Base-by-base conservation (phyloP, 257 asterid species). In the Eucommia ulmoides region DNA sequence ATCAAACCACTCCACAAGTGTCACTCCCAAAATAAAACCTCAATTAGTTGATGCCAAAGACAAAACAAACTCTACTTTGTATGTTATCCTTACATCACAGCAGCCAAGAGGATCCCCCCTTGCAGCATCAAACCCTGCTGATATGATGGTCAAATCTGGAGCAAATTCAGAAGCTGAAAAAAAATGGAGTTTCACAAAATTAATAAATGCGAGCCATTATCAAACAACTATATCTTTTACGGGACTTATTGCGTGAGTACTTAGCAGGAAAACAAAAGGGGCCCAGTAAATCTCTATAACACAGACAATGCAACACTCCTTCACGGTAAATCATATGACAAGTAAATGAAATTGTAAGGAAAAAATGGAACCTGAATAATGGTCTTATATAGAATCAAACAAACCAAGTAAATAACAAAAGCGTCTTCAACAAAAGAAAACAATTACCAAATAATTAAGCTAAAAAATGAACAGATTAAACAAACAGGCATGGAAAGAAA, bases 91-190 rank as follows among this genome's bases (percentile, higher is more conserved):
- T 82, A 91, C 98, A 67, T 91, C 93, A 54, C 98, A 91, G 74
- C 96, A 71, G 56, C 98, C 98, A 62, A 91, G 96, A 49, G 98
- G 98, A 63, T 91, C 98, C 23, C 88, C 96, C 57, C 96, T 79
- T 33, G 98, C 98, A 69, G 98, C 98, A 77, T 91, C 98, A 80
- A 91, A 91, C 69, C 98, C 98, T 57, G 98, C 96, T 61, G 98
- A 89, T 52, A 91, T 86, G 52, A 91, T 86, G 2, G 93, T 91
- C 46, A 86, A 85, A 65, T 91, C 98, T 41, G 98, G 95, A 65
- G 73, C 74, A 62, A 80, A 91, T 65, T 75, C 84, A 50, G 83
- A 74, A 60, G 88, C 98, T 89, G 96, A 73, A 79, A 67, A 15
- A 44, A 60, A 23, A 33, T 49, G 46, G 17, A 52, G 47, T 42